Conservation (phyloP, 305 asterid genomes). For the Fraxinus paxiana region DNA sequence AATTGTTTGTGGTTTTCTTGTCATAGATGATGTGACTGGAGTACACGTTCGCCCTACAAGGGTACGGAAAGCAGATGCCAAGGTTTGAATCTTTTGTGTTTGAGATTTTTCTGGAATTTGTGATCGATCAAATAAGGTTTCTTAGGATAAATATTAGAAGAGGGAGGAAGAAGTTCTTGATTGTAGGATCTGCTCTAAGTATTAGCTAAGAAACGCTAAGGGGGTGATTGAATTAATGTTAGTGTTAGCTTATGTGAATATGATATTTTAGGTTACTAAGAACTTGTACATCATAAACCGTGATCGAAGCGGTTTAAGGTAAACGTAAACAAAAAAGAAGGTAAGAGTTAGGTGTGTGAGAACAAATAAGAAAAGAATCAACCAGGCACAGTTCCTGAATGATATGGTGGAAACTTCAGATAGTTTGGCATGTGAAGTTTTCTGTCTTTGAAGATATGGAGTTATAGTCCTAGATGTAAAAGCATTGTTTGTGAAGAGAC, state of each 20-base stretch:
- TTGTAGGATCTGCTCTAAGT: background rate
- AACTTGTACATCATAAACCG: background rate
- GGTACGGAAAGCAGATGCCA: slow-evolving; percentile 28
- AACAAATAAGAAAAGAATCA: background rate
- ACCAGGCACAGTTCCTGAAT: background rate
- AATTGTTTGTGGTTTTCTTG: slow-evolving; percentile 10
- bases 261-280: background rate
- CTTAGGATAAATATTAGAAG: background rate
- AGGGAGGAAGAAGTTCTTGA: background rate
- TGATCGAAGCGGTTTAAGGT: background rate
- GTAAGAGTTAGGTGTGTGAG: background rate
- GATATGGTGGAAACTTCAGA: background rate
- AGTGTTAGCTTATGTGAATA: background rate
- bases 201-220: background rate
- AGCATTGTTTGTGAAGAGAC: background rate
- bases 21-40: slow-evolving; percentile 30
- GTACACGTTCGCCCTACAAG: slow-evolving; percentile 20
- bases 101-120: background rate
- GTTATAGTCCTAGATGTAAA: background rate
- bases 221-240: background rate
- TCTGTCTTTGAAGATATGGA: background rate
- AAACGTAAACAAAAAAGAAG: background rate
- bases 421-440: background rate
- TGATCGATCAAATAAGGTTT: slow-evolving; percentile 4
- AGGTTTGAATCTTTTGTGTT: slow-evolving; percentile 27